Evolutionary conservation across 257 asterid species (phyloP), one percentile per base, ranked within the genome.

Genomic region (Rauvolfia tetraphylla): DNA sequence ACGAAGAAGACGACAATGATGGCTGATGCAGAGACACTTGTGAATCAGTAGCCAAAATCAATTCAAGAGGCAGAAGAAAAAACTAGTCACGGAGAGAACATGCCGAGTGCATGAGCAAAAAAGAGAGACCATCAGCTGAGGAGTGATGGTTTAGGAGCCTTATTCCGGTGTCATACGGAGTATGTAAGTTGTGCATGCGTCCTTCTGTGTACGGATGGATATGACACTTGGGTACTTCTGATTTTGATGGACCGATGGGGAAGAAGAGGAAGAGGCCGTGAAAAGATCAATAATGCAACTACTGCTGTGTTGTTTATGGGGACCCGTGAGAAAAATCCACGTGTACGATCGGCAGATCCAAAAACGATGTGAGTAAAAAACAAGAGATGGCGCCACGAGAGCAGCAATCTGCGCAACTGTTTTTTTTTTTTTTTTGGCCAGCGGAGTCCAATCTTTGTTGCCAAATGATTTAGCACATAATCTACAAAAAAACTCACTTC

Each of bases 11-110:
- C 1, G 59, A 74, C 42, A 27, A 20, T 4, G 20, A 42, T 15
- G 70, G 25, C 23, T n/a, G 36, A 53, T 17, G 9, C 59, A 1
- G 11, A 56, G 54, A 54, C 11, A 36, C 18, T n/a, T 56, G 27
- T 63, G 8, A 57, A 36, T 17, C 20, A 36, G 53, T 4, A 46
- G 12, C 51, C 14, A 46, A 46, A 5, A 29, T 46, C 11, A 29
- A 62, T 1, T 61, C 36, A 48, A 74, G 46, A 42, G 31, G 33
- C 34, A 74, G 63, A 18, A 67, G 25, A 31, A 38, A 54, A 11
- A 67, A 54, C 34, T 42, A 29, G 61, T 74, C 71, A 74, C 70
- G 77, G 77, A 25, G 15, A 59, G 53, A 25, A 61, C 71, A 59
- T 58, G 78, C 72, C 49, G 1, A 59, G 36, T 73, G 68, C 54